These are phyloP conservation scores for Gossypium aridum DNA, from an alignment of 441 rosid genomes.

Conservation along the genomic window DNA sequence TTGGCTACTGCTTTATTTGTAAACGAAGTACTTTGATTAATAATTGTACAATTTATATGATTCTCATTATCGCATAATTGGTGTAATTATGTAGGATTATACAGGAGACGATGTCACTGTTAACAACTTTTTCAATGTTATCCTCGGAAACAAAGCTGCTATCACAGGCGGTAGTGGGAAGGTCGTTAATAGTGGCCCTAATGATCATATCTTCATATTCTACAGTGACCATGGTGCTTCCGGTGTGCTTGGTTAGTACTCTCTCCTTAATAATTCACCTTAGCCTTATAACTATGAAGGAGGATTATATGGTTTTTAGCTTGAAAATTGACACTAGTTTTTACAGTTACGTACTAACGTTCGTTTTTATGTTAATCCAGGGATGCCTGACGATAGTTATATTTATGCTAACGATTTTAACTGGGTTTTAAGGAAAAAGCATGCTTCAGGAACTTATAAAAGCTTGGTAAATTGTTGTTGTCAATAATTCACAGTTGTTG, in stretches of 20 bases:
- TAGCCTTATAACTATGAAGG: not conserved
- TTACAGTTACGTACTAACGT: not conserved
- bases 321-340: not conserved
- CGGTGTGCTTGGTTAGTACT: slow-evolving; percentile 88
- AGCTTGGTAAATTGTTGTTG: slow-evolving; percentile 51
- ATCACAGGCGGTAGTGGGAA: slow-evolving; percentile 85
- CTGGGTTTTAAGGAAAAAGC: slow-evolving; percentile 67
- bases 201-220: slow-evolving; percentile 84
- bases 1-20: not conserved
- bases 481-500: not conserved
- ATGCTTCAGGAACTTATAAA: slow-evolving; percentile 70
- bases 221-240: slow-evolving; percentile 96
- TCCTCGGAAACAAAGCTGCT: slow-evolving; percentile 79
- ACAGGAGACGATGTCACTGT: slow-evolving; percentile 70
- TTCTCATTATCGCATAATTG: not conserved
- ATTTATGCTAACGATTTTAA: slow-evolving; percentile 73
- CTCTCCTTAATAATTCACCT: not conserved
- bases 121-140: slow-evolving; percentile 60
- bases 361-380: slow-evolving; percentile 27
- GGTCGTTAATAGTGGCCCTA: slow-evolving; percentile 37
- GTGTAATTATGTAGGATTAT: slow-evolving; percentile 58
- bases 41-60: not conserved
- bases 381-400: slow-evolving; percentile 87
- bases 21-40: too few relatives aligned
- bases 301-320: not conserved